Base-by-base conservation (phyloP, 2,329 filamentous ascomycete species). In the Pseudogymnoascus sp. region DNA sequence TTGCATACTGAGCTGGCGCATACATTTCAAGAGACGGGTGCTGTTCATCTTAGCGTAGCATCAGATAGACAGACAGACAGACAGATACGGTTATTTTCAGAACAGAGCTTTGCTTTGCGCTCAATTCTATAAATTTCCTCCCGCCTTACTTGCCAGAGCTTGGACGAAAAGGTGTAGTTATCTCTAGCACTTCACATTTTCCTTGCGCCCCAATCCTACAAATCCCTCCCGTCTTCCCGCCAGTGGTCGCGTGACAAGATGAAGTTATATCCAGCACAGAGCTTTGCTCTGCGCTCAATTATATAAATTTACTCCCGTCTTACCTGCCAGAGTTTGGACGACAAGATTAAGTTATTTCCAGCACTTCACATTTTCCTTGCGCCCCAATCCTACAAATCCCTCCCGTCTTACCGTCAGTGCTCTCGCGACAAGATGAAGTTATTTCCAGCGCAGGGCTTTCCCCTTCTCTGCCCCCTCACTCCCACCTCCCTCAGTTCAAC, bases 21-120 rank as follows among this genome's bases (percentile, higher is more conserved):
- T 52, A 30, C 45, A 52, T 30, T 52, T 52, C 25, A 30, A 52
- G 45, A 52, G 45, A 52, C 45, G 25, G 23, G 2, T 19, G 25
- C 16, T 30, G n/a, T 52, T 52, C 45, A 52, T 52, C 45, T 52
- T 52, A 52, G 45, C 45, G 45, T 52, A 52, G 45, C 45, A 52
- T 52, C n/a, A 52, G 23, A 52, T n/a, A 23, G 22, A 14, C 12
- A 36, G 35, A 16, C n/a, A 35, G 38, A 19, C 19, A 14, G 39
- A 23, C 5, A 45, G 36, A 3, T 23, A 28, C 23, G 6, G 42
- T 52, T 52, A 3, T 28, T 14, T 49, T 9, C 14, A n/a, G 45
- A 14, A 30, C 45, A 3, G 22, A 8, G 42, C 22, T 30, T 19
- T 49, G 41, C 41, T 23, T 23, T 42, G 9, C 5, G 2, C 41